Evolutionary conservation across 768 basidiomycete species (phyloP).

Genomic region (Pisolithus marmoratus): DNA sequence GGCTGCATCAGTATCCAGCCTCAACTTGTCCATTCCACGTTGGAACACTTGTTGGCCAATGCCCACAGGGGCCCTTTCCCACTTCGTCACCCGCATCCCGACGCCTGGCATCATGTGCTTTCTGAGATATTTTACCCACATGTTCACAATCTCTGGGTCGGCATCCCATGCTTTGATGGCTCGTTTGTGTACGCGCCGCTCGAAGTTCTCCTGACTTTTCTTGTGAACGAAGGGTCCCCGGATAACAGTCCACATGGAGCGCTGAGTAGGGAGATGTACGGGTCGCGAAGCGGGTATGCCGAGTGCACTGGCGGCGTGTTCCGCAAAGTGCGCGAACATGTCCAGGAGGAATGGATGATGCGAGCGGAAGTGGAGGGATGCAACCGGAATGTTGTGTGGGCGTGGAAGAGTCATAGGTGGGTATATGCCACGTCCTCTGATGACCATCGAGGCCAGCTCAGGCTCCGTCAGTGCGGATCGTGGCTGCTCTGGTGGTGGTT

Average conservation of each 20-base stretch:
- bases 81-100: conserved; percentile 75
- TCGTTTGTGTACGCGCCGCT: conserved; percentile 76
- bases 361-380: conserved; percentile 77
- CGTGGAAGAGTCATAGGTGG: conserved; percentile 51
- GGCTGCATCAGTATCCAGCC: conserved; percentile 20
- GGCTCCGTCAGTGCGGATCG: conserved; percentile 29
- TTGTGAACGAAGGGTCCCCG: conserved; percentile 88
- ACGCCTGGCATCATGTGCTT: conserved; percentile 78
- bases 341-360: conserved; percentile 62
- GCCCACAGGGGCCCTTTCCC: conserved; percentile 61
- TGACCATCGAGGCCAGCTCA: conserved; percentile 45
- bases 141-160: conserved; percentile 66
- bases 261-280: conserved; percentile 63
- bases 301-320: conserved; percentile 80
- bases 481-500: background rate
- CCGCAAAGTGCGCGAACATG: conserved; percentile 78
- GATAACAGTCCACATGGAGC: conserved; percentile 79
- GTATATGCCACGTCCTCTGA: conserved; percentile 58
- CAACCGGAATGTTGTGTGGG: conserved; percentile 70
- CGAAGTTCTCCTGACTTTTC: conserved; percentile 94
- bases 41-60: conserved; percentile 38
- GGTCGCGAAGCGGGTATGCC: conserved; percentile 71
- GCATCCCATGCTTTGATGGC: conserved; percentile 91
- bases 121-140: conserved; percentile 76
- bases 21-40: conserved; percentile 30